Percentiles rank a stretch among this genome's conserved stretches.
These are phyloP conservation scores for Aquilaria sinensis DNA, from an alignment of 345 rosid genomes.

Conservation along the genomic window DNA sequence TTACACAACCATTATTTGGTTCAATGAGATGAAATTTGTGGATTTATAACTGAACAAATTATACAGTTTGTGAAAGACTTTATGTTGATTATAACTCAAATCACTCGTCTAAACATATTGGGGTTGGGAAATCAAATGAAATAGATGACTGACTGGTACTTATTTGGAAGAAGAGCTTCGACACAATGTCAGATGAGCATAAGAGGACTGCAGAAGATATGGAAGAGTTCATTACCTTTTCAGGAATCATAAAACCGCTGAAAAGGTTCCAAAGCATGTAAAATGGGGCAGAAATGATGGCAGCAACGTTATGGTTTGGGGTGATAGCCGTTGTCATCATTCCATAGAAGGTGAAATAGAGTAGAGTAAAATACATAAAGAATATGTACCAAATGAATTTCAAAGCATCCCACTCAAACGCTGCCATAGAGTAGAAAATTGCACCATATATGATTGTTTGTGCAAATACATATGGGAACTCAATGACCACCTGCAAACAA, in stretches of 20 bases:
- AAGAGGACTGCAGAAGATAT: no score
- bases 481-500: constrained; percentile 66
- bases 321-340: constrained; percentile 99
- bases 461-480: constrained; percentile 85
- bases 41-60: no score
- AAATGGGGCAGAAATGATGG: constrained; percentile 86
- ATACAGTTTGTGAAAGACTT: no score
- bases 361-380: constrained; percentile 86
- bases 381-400: constrained; percentile 88
- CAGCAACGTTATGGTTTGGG: constrained; percentile 90
- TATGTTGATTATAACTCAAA: no score
- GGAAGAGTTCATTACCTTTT: constrained; percentile 49
- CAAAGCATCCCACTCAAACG: constrained; percentile 74
- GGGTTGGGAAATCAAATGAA: no score
- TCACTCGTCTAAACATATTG: no score
- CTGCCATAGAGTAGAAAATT: constrained; percentile 88
- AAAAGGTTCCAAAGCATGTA: constrained; percentile 99
- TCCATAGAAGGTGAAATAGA: constrained; percentile 93
- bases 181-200: no score
- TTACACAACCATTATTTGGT: no score
- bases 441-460: constrained; percentile 67
- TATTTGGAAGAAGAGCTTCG: no score
- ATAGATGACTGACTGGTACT: no score
- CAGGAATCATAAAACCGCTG: constrained; percentile 93
- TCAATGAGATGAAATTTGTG: no score